These are phyloP conservation scores for Globisporangium emineosum DNA, from an alignment of 352 stramenopile species.

Conservation along the genomic window DNA sequence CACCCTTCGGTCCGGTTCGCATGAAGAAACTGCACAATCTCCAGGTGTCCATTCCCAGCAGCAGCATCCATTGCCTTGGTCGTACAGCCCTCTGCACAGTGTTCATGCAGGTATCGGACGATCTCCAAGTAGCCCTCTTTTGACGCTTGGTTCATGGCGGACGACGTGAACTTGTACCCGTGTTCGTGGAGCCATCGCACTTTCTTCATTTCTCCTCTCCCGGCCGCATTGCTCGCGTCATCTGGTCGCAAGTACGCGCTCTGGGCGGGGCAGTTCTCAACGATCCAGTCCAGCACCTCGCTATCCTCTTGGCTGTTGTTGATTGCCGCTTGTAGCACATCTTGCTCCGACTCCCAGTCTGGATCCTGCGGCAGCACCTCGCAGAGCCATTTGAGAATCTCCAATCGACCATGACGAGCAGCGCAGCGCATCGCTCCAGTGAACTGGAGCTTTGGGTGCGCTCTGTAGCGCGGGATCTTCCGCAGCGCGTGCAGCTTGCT, in stretches of 20 bases:
- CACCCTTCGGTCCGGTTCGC: background rate
- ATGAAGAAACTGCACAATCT: constrained; percentile 1
- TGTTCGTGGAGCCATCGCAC: constrained; percentile 7
- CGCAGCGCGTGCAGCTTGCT: constrained; percentile 1
- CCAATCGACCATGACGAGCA: background rate
- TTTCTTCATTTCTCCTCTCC: background rate
- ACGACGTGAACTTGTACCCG: background rate
- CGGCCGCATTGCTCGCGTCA: background rate
- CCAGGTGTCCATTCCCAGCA: background rate
- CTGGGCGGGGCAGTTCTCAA: background rate
- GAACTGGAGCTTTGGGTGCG: background rate
- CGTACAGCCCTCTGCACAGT: constrained; percentile 1
- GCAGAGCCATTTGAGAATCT: background rate
- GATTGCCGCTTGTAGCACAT: background rate
- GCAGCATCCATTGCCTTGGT: constrained; percentile 5
- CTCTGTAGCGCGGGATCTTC: background rate
- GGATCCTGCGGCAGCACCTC: constrained; percentile 1
- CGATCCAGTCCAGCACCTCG: constrained; percentile 2
- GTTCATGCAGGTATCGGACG: background rate
- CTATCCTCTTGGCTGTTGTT: background rate
- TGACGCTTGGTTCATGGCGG: background rate
- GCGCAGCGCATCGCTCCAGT: background rate
- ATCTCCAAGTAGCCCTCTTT: constrained; percentile 2
- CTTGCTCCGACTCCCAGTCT: constrained; percentile 7
- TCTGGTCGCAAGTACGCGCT: background rate